These are phyloP conservation scores for Xylaria arbuscula DNA, from an alignment of 2,329 filamentous ascomycete genomes.

Conservation along the genomic window DNA sequence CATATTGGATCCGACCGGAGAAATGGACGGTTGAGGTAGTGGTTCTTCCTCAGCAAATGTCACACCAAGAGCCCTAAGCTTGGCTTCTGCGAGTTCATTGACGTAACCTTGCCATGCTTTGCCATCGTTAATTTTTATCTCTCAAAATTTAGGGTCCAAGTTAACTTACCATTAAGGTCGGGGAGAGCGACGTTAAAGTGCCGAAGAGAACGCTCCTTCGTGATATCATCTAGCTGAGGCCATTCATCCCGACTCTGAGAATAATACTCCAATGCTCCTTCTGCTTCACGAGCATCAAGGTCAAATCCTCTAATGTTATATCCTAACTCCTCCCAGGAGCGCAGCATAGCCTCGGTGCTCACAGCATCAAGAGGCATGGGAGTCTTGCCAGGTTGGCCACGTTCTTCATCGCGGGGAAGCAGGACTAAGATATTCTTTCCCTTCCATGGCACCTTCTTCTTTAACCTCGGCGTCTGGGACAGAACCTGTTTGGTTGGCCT, in stretches of 20 bases:
- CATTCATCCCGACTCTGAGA: conserved; percentile 76
- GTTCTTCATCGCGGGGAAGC: conserved; percentile 74
- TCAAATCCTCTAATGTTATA: conserved; percentile 78
- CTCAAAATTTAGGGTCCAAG: conserved; percentile 9
- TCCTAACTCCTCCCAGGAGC: conserved; percentile 74
- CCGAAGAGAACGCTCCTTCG: conserved; percentile 63
- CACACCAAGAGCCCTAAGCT: conserved; percentile 90
- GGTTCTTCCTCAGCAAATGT: conserved; percentile 81
- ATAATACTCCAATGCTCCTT: conserved; percentile 53
- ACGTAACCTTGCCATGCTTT: conserved; percentile 80
- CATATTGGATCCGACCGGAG: conserved; percentile 70
- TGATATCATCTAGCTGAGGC: conserved; percentile 71
- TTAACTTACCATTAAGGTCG: conserved; percentile 68
- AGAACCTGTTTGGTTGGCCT: conserved; percentile 53
- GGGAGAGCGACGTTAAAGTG: conserved; percentile 75
- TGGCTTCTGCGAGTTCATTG: conserved; percentile 86
- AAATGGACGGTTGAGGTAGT: conserved; percentile 68
- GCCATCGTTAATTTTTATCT: conserved; percentile 32
- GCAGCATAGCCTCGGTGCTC: conserved; percentile 71
- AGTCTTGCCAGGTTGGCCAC: conserved; percentile 66
- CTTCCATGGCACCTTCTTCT: conserved; percentile 79
- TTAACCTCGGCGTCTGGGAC: conserved; percentile 65
- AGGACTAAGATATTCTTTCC: conserved; percentile 79
- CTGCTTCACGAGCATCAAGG: conserved; percentile 56
- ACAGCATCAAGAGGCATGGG: conserved; percentile 65